Evolutionary conservation across 768 basidiomycete genomes (phyloP).

Genomic region (Mycena galopus): DNA sequence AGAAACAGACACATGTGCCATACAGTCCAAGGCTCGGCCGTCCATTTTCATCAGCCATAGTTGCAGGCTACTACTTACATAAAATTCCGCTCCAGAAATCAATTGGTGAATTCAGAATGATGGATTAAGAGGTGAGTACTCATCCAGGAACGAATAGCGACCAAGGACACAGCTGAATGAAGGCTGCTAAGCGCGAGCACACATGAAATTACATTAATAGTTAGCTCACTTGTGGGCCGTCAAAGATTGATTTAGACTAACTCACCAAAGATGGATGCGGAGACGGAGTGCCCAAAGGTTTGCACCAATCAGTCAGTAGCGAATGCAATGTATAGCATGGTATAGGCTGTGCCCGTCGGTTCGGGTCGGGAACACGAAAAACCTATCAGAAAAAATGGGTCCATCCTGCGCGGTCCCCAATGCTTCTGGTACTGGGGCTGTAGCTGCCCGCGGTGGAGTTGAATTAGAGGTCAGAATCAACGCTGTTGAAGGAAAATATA

Average conservation of each 20-base stretch:
- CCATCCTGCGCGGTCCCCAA: not conserved
- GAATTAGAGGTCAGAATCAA: not conserved
- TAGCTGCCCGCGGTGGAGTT: not conserved
- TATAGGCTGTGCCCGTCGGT: not conserved
- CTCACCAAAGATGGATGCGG: not conserved
- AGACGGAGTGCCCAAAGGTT: not conserved
- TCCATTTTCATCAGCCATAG: not conserved
- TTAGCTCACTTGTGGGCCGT: not conserved
- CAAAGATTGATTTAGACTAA: not conserved
- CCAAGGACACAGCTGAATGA: no score
- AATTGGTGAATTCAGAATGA: no score
- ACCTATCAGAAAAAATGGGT: not conserved
- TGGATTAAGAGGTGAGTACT: no score
- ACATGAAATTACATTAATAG: constrained; percentile 6
- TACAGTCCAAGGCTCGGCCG: no score
- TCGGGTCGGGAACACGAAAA: not conserved
- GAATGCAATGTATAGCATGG: not conserved
- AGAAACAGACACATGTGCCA: no score
- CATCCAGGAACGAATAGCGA: no score
- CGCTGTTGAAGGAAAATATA: not conserved
- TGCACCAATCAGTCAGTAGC: not conserved
- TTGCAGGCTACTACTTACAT: no score
- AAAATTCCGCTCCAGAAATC: not conserved
- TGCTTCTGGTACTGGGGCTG: not conserved
- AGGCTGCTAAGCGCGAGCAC: not conserved